Evolutionary conservation across 768 basidiomycete genomes (phyloP).

Genomic region (Naganishia randhawae): DNA sequence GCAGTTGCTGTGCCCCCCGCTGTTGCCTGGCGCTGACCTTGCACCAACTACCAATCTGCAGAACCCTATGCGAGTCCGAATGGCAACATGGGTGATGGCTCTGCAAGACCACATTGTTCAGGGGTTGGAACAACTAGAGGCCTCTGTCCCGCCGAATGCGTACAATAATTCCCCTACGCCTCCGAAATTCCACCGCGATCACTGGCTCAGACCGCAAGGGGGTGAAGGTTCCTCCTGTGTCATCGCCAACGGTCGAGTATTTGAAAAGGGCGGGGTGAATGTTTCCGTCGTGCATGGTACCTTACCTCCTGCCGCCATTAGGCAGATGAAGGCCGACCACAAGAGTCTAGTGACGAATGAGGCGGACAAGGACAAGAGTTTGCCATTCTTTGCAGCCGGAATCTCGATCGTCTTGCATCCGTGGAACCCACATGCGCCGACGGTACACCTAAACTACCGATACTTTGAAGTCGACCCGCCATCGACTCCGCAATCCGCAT

Average conservation of each 20-base stretch:
- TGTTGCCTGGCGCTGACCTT: neutral
- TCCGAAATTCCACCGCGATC: conserved; percentile 68
- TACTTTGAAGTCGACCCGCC: conserved; percentile 79
- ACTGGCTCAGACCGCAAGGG: conserved; percentile 57
- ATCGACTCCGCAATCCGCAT: conserved; percentile 51
- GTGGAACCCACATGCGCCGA: conserved; percentile 85
- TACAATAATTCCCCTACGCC: conserved; percentile 29
- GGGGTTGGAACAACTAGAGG: conserved; percentile 74
- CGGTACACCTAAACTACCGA: conserved; percentile 92
- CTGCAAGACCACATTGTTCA: conserved; percentile 77
- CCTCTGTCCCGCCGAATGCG: conserved; percentile 55
- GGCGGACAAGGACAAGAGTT: conserved; percentile 55
- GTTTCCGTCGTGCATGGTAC: conserved; percentile 84
- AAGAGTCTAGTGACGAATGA: conserved; percentile 51
- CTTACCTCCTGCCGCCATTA: conserved; percentile 82
- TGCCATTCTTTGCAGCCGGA: conserved; percentile 92
- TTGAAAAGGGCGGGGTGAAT: conserved; percentile 96
- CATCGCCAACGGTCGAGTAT: conserved; percentile 60
- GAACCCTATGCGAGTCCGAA: conserved; percentile 67
- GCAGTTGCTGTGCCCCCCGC: no score
- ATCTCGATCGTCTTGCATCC: conserved; percentile 92
- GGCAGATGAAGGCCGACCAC: conserved; percentile 94
- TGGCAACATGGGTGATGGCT: conserved; percentile 68
- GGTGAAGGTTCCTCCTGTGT: conserved; percentile 79
- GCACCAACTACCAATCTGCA: conserved; percentile 3